Base-by-base conservation (phyloP, 805 yeast species). In the Saccharomycopsis sp. region DNA sequence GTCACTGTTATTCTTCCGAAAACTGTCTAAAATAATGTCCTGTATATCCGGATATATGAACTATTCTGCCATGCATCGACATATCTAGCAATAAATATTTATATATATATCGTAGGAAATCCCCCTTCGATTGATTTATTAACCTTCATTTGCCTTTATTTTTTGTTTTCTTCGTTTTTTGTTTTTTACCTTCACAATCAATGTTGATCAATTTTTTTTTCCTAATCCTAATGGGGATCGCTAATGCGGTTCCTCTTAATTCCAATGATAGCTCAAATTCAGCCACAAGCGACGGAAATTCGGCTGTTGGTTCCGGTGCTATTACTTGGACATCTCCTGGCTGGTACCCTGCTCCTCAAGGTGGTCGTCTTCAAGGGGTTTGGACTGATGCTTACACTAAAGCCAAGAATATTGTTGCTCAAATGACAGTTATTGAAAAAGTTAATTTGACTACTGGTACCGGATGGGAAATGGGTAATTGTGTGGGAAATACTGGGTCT, bases 401-500 rank as follows among this genome's bases (percentile, higher is more conserved):
- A 44, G 83, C 83, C 2, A 62, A 74, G 47, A 71, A 66, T 44
- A 56, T 77, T 21, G 81, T 77, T n/a, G 69, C 70, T 43, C 71
- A 70, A 48, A 72, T 78, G 75, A 65, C 80, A 2, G 67, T 73
- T 31, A 61, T 68, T 17, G 84, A 79, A 54, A 77, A 76, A 52
- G 80, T 75, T 26, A 78, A 78, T 54, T 59, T 78, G 38, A 77
- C 83, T 5, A 74, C 81, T 3, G 83, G 82, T 16, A 75, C 75
- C 9, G 80, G 80, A 16, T 75, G 79, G 75, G 76, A 77, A 2
- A 65, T 74, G 24, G 81, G 81, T 6, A 77, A 76, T 1, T 74
- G 81, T 55, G 66, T 74, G 28, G 83, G 82, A 1, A 77, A 76
- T 53, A 74, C 81, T 0, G 82, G 81, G 0, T 62, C 72, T 6